phyloP scores from a whole-genome alignment of 1,284 basidiomycete genomes.

The Cryptococcus sp. region DNA sequence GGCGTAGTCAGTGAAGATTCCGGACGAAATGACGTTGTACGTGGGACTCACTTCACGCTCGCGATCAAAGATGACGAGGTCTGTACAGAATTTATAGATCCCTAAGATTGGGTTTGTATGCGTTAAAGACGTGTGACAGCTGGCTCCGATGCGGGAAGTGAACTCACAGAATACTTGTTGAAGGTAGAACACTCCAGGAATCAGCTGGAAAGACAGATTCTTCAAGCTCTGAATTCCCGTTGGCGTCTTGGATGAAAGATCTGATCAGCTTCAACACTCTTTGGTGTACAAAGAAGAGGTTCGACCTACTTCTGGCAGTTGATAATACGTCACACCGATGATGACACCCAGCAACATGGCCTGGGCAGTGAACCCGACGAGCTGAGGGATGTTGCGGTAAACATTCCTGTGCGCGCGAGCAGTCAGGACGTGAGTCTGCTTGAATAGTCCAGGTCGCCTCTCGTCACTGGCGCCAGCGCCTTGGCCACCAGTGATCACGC shows the following conservation, averaged over 20 bases:
- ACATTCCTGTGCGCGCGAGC: slow-evolving; percentile 48
- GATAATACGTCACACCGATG: slow-evolving; percentile 33
- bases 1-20: background rate
- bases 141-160: background rate
- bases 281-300: background rate
- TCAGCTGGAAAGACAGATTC: slow-evolving; percentile 47
- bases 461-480: slow-evolving; percentile 14
- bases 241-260: slow-evolving; percentile 37
- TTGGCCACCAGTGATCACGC: slow-evolving; percentile 4
- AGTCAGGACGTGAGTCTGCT: slow-evolving; percentile 48
- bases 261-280: background rate
- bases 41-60: slow-evolving; percentile 50
- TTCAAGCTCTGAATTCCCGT: slow-evolving; percentile 56
- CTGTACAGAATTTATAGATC: slow-evolving; percentile 52
- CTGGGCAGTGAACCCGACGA: slow-evolving; percentile 47
- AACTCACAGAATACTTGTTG: slow-evolving; percentile 47
- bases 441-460: slow-evolving; percentile 38
- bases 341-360: slow-evolving; percentile 45
- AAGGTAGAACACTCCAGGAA: slow-evolving; percentile 50
- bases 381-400: slow-evolving; percentile 47
- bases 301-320: slow-evolving; percentile 31
- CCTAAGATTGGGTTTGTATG: slow-evolving; percentile 6
- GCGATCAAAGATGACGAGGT: slow-evolving; percentile 58
- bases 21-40: background rate
- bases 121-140: background rate